phyloP scores from a whole-genome alignment of 371 early-diverging fungal genomes.

The Circinella umbellata region DNA sequence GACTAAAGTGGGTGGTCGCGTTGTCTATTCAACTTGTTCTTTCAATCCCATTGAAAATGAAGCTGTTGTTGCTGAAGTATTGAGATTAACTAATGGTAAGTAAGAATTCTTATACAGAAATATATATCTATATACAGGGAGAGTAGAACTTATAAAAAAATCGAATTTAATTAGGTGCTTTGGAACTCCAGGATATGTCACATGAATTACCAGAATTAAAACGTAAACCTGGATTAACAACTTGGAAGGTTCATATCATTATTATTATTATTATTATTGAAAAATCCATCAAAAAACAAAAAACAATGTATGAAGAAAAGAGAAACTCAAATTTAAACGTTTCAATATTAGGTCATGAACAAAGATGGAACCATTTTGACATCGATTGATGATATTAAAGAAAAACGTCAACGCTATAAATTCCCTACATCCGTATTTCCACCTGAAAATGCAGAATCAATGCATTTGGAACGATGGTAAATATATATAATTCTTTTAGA shows the following conservation, averaged over 20 bases:
- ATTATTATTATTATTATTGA: too few relatives aligned
- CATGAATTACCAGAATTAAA: conserved; percentile 73
- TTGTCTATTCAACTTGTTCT: conserved; percentile 99
- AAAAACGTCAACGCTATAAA: conserved; percentile 48
- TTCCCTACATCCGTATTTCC: conserved; percentile 74
- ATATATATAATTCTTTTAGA: conserved; percentile 1
- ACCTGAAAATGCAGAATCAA: conserved; percentile 68
- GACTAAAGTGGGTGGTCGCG: conserved; percentile 89
- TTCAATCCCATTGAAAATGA: conserved; percentile 98
- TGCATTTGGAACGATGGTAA: conserved; percentile 84
- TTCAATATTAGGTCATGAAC: conserved; percentile 41
- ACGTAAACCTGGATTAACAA: conserved; percentile 77
- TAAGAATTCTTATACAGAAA: too few relatives aligned
- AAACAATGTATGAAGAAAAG: too few relatives aligned
- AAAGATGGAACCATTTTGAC: conserved; percentile 63
- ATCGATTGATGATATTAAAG: conserved; percentile 58
- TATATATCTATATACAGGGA: too few relatives aligned
- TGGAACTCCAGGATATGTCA: conserved; percentile 87
- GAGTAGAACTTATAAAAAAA: too few relatives aligned
- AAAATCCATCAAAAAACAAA: too few relatives aligned
- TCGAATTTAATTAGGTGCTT: conserved; percentile 51
- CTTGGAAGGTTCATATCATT: conserved; percentile 80
- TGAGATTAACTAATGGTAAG: conserved; percentile 65
- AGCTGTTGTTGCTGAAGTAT: conserved; percentile 90
- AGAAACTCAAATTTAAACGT: too few relatives aligned